Conservation (phyloP, 805 yeast genomes). For the Yamadazyma olivae region DNA sequence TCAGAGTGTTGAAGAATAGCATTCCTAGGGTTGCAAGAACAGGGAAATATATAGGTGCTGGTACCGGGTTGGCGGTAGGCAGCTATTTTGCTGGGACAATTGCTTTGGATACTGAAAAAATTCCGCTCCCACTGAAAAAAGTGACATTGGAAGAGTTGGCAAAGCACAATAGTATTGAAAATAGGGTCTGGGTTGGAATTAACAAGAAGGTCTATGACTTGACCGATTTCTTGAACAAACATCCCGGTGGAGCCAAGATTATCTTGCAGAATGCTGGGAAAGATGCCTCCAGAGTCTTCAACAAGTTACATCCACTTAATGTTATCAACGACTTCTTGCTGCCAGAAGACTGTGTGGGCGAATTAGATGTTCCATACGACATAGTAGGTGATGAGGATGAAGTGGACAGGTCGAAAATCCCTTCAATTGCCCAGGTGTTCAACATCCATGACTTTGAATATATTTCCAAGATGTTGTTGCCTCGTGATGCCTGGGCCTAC, state of each 20-base stretch:
- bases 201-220: slow-evolving; percentile 78
- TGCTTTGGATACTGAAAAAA: too few species aligned
- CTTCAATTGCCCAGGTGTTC: slow-evolving; percentile 28
- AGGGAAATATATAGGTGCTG: too few species aligned
- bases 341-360: slow-evolving; percentile 4
- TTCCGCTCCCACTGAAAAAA: too few species aligned
- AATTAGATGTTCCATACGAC: too few species aligned
- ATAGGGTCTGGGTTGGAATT: slow-evolving; percentile 31
- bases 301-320: slow-evolving; percentile 36
- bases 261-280: slow-evolving; percentile 57
- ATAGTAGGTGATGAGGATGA: slow-evolving; percentile 4
- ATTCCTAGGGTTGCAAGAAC: too few species aligned
- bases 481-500: slow-evolving; percentile 35
- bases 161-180: slow-evolving; percentile 10
- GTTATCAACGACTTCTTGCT: slow-evolving; percentile 8
- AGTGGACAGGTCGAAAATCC: slow-evolving; percentile 14
- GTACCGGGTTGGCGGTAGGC: too few species aligned
- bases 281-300: slow-evolving; percentile 54
- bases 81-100: too few species aligned
- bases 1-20: too few species aligned
- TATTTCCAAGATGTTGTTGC: slow-evolving; percentile 32
- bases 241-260: slow-evolving; percentile 64
- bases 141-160: slow-evolving; percentile 13
- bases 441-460: slow-evolving; percentile 39
- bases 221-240: slow-evolving; percentile 67